Evolutionary conservation across 163 green algal genomes (phyloP), one percentile per base, ranked within the genome.

Genomic region (Scenedesmus sp.): DNA sequence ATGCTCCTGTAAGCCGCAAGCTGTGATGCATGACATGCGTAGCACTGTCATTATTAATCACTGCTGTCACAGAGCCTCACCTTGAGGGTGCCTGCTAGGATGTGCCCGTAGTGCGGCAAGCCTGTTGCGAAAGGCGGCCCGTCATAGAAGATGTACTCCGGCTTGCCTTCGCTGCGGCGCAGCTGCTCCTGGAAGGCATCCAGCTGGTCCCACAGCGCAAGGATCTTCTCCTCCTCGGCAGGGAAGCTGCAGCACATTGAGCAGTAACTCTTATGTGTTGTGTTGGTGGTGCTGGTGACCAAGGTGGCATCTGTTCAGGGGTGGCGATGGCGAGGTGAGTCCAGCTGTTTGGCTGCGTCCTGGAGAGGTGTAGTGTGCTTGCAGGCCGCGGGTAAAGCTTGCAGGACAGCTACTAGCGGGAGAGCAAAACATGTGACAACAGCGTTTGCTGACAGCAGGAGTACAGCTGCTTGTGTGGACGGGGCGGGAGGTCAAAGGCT

Each of bases 51-150:
- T 51, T 9, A n/a, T n/a, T n/a, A n/a, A n/a, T 33, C 33, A 40
- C 37, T 35, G n/a, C 49, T 59, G 30, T 46, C 24, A 30, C n/a
- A n/a, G n/a, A n/a, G n/a, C 37, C 86, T 1, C 53, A 98, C 97
- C 95, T 99, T 99, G 79, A 99, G 95, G 5, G 98, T 99, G 35
- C 98, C 98, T 1, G 98, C 98, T 9, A 99, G 96, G 61, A 99
- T 97, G 93, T 99, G 98, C 3, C 98, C 98, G 85, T 99, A 99
- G 93, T 99, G 98, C 0, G 98, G 98, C 81, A 99, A 93, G 22
- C 98, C 98, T 12, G 98, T 99, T 1, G 98, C 98, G 91, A 99
- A 99, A 16, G 98, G 98, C 20, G 98, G 98, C 0, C 98, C 98
- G 91, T 99, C 97, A 91, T 98, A 99, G 91, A 99, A 99, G 46